Evolutionary conservation across 1,139 yeast genomes (phyloP).

Genomic region (Sugiyamaella castrensis): DNA sequence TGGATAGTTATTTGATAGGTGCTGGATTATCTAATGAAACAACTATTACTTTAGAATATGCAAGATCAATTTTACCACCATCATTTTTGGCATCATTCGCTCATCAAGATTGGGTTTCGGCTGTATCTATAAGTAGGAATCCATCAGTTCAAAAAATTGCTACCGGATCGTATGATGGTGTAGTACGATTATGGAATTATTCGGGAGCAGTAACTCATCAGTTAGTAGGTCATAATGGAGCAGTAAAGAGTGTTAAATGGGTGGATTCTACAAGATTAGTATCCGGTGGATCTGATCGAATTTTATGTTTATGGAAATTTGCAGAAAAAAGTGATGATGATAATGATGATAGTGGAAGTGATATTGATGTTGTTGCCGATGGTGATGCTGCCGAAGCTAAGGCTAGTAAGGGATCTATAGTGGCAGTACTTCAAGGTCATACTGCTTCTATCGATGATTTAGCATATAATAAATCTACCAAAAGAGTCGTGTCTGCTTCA

Average conservation of each 20-base stretch:
- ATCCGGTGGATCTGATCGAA: slow-evolving; percentile 86
- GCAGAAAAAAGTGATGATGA: slow-evolving; percentile 42
- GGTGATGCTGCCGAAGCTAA: slow-evolving; percentile 15
- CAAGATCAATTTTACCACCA: slow-evolving; percentile 92
- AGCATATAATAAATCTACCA: slow-evolving; percentile 51
- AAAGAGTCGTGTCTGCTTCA: slow-evolving; percentile 75
- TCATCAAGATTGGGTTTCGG: slow-evolving; percentile 95
- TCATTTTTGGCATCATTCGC: slow-evolving; percentile 81
- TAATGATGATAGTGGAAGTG: slow-evolving; percentile 31
- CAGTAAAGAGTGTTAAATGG: slow-evolving; percentile 81
- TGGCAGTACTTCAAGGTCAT: slow-evolving; percentile 86
- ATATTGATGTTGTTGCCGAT: background rate
- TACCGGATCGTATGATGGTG: slow-evolving; percentile 92
- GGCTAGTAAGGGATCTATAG: slow-evolving; percentile 58
- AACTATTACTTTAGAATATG: slow-evolving; percentile 76
- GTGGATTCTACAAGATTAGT: slow-evolving; percentile 58
- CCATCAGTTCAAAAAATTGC: slow-evolving; percentile 45
- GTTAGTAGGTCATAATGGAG: slow-evolving; percentile 81
- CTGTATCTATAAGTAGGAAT: slow-evolving; percentile 49
- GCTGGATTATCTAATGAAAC: slow-evolving; percentile 84
- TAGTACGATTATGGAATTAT: slow-evolving; percentile 83
- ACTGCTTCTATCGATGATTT: slow-evolving; percentile 80
- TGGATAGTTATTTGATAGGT: slow-evolving; percentile 71
- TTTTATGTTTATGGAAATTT: slow-evolving; percentile 83
- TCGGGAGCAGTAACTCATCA: slow-evolving; percentile 83